A percentile compares a stretch with the other conserved stretches of the same genome.
phyloP scores from a whole-genome alignment of 2,329 filamentous ascomycete genomes.

The Ophiostoma australiae region DNA sequence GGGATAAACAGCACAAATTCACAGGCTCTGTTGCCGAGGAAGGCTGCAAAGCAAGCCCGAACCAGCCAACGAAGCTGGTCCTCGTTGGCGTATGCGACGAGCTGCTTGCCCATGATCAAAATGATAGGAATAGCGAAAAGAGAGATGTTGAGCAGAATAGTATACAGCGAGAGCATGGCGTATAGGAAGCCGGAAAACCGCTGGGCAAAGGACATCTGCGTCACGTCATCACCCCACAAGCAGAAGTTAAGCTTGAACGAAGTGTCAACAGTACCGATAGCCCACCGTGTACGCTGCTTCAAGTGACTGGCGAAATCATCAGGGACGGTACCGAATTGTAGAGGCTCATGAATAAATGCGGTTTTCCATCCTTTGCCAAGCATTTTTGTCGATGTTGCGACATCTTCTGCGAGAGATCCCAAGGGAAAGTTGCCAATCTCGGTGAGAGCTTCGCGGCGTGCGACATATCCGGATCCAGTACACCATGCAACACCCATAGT shows the following conservation, averaged over 20 bases:
- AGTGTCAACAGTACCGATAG: constrained; percentile 53
- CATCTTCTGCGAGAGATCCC: constrained; percentile 57
- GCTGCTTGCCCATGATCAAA: constrained; percentile 49
- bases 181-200: constrained; percentile 57
- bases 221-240: constrained; percentile 49
- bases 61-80: constrained; percentile 55
- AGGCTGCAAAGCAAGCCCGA: constrained; percentile 49
- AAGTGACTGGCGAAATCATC: constrained; percentile 52
- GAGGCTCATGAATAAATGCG: constrained; percentile 53
- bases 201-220: constrained; percentile 51
- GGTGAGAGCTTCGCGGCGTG: constrained; percentile 54
- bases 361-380: constrained; percentile 59
- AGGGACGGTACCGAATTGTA: constrained; percentile 57
- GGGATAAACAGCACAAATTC: constrained; percentile 54
- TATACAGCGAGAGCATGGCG: constrained; percentile 41
- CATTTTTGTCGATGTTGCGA: constrained; percentile 54
- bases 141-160: constrained; percentile 46
- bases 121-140: constrained; percentile 57
- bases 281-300: constrained; percentile 55
- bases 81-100: constrained; percentile 51
- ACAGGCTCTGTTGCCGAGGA: constrained; percentile 48
- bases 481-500: constrained; percentile 55
- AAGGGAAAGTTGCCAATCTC: constrained; percentile 59
- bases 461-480: constrained; percentile 58
- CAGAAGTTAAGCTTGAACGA: constrained; percentile 58